Conservation (phyloP, 1,139 yeast genomes). For the Lodderomyces theae region DNA sequence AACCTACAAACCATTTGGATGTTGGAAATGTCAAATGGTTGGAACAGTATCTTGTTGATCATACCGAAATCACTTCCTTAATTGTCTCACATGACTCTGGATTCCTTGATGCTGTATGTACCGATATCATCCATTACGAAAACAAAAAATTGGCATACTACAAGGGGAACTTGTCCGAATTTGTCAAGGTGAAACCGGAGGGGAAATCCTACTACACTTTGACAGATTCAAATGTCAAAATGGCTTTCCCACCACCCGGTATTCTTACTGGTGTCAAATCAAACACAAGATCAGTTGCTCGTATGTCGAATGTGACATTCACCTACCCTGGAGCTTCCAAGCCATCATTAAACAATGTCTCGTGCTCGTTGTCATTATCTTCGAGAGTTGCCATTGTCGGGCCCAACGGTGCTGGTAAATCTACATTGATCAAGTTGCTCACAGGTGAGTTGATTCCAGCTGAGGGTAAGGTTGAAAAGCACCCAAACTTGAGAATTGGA, state of each 20-base stretch:
- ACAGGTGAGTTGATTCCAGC: conserved; percentile 90
- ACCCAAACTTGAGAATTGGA: conserved; percentile 96
- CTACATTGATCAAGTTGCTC: conserved; percentile 86
- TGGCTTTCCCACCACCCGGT: conserved; percentile 99
- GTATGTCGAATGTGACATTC: conserved; percentile 82
- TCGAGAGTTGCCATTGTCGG: conserved; percentile 97
- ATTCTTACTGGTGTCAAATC: conserved; percentile 94
- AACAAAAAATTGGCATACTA: conserved; percentile 91
- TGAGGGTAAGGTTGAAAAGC: conserved; percentile 91
- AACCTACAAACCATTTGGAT: conserved; percentile 98
- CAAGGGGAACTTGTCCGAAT: conserved; percentile 92
- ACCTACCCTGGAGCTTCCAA: conserved; percentile 85
- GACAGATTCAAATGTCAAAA: conserved; percentile 87
- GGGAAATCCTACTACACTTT: conserved; percentile 96
- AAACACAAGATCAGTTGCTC: conserved; percentile 91
- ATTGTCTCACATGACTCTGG: conserved; percentile 98
- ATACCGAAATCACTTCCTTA: conserved; percentile 85
- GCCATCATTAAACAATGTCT: conserved; percentile 76
- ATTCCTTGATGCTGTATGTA: conserved; percentile 91
- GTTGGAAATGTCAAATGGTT: conserved; percentile 93
- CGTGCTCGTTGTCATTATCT: conserved; percentile 84
- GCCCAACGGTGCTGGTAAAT: conserved; percentile 99
- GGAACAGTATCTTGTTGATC: conserved; percentile 76
- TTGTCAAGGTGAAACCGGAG: conserved; percentile 90
- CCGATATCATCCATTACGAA: conserved; percentile 95